A percentile compares a stretch with the other conserved stretches of the same genome.
phyloP scores from a whole-genome alignment of 2,329 filamentous ascomycete genomes.

The Botrytis cinerea region DNA sequence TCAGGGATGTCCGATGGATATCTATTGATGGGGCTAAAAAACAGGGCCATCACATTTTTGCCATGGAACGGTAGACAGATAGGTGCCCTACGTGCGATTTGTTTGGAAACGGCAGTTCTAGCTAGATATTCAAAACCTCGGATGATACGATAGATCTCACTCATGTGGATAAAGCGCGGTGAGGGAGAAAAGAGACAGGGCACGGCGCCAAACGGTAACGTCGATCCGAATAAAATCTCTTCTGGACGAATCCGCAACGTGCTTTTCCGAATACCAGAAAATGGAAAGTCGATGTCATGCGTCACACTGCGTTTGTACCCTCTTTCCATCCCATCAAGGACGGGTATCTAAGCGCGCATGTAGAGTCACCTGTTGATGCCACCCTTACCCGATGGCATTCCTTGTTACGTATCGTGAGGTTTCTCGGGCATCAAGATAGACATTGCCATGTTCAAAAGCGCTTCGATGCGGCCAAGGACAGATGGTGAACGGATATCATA shows the following conservation, averaged over 20 bases:
- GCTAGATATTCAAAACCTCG: slow-evolving; percentile 2
- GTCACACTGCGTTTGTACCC: slow-evolving; percentile 25
- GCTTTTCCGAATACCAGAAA: slow-evolving; percentile 14
- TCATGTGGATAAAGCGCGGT: slow-evolving; percentile 12
- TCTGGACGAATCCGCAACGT: slow-evolving; percentile 22
- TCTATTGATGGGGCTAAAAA: neutral
- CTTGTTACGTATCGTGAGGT: slow-evolving; percentile 3
- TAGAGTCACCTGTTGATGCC: slow-evolving; percentile 21
- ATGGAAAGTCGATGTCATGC: slow-evolving; percentile 21
- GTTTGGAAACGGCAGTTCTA: slow-evolving; percentile 9
- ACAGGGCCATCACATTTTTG: neutral
- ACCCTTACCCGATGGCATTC: neutral
- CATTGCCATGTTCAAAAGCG: slow-evolving; percentile 3
- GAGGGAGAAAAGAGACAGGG: neutral
- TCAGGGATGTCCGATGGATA: neutral
- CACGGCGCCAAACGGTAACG: slow-evolving; percentile 13
- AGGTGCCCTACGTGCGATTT: neutral
- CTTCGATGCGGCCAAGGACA: slow-evolving; percentile 24
- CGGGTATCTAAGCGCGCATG: slow-evolving; percentile 23
- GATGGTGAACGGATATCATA: slow-evolving; percentile 5
- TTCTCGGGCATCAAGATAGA: slow-evolving; percentile 11
- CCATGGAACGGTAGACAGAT: slow-evolving; percentile 16
- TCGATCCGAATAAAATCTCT: slow-evolving; percentile 11
- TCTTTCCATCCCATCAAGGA: slow-evolving; percentile 1
- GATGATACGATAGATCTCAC: slow-evolving; percentile 19